Percentiles rank a stretch among this genome's conserved stretches.
Evolutionary conservation across 768 basidiomycete genomes (phyloP).

Genomic region (Podaxis sp.): DNA sequence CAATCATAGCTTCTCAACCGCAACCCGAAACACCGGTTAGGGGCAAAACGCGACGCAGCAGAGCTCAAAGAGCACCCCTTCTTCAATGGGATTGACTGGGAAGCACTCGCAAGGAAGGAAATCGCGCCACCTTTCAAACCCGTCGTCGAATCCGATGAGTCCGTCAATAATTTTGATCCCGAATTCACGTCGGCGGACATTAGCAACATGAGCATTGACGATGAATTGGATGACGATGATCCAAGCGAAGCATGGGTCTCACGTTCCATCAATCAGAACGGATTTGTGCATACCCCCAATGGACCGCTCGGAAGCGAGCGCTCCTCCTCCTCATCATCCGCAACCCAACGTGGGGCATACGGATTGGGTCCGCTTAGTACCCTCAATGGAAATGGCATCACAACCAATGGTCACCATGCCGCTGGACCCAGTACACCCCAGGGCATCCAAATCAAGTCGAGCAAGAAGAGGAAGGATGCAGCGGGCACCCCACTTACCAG

Average conservation of each 20-base stretch:
- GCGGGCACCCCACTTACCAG: conserved; percentile 75
- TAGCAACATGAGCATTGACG: conserved; percentile 57
- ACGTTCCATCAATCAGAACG: conserved; percentile 6
- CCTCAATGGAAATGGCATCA: not conserved
- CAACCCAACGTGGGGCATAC: not conserved
- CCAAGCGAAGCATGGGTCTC: conserved; percentile 69
- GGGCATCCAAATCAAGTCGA: conserved; percentile 53
- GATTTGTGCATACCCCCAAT: conserved; percentile 56
- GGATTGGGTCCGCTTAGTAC: conserved; percentile 9
- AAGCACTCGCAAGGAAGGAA: conserved; percentile 79
- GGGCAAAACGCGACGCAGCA: conserved; percentile 84
- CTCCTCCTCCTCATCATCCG: conserved; percentile 9
- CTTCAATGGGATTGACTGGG: conserved; percentile 92
- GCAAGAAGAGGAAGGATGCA: conserved; percentile 39
- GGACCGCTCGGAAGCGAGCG: conserved; percentile 72
- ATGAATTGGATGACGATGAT: conserved; percentile 45
- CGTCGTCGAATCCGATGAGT: conserved; percentile 96
- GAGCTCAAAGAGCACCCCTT: conserved; percentile 97
- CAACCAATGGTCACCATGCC: conserved; percentile 17
- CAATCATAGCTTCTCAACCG: conserved; percentile 85
- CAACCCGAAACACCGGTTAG: conserved; percentile 96
- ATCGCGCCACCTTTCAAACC: conserved; percentile 98
- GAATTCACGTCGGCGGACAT: conserved; percentile 96
- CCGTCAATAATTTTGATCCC: conserved; percentile 96
- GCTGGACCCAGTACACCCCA: conserved; percentile 19